These are phyloP conservation scores for Cyberlindnera americana DNA, from an alignment of 805 yeast species.

Conservation along the genomic window DNA sequence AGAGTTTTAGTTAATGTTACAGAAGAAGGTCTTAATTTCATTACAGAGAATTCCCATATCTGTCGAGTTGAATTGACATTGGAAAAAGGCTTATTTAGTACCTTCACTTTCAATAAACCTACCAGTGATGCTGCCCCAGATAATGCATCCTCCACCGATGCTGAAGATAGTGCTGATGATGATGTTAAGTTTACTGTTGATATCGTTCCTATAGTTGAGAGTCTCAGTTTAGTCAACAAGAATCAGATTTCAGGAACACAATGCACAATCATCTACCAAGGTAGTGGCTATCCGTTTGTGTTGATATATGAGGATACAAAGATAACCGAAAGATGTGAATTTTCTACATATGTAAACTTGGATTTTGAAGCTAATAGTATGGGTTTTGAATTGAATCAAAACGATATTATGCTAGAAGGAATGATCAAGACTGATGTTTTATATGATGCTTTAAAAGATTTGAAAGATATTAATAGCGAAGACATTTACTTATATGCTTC, in stretches of 20 bases:
- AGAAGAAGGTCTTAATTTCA: conserved; percentile 48
- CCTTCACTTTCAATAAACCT: conserved; percentile 23
- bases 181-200: conserved; percentile 38
- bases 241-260: conserved; percentile 33
- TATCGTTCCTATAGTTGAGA: conserved; percentile 45
- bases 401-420: conserved; percentile 42
- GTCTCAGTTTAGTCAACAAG: conserved; percentile 42
- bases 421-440: conserved; percentile 50
- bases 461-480: conserved; percentile 51
- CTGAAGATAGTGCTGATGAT: conserved; percentile 14
- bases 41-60: conserved; percentile 44
- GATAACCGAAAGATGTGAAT: conserved; percentile 54
- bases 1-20: conserved; percentile 42
- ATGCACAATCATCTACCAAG: conserved; percentile 48
- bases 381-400: conserved; percentile 42
- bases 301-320: conserved; percentile 52
- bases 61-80: conserved; percentile 34
- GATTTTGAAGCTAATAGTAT: conserved; percentile 30
- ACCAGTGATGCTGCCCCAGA: not conserved
- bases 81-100: conserved; percentile 35
- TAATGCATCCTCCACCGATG: conserved; percentile 1
- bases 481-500: conserved; percentile 47
- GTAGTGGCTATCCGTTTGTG: conserved; percentile 50
- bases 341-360: conserved; percentile 40
- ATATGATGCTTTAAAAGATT: conserved; percentile 51